Evolutionary conservation across 768 basidiomycete species (phyloP), one percentile per base, ranked within the genome.

Genomic region (Amylocystis lapponica): DNA sequence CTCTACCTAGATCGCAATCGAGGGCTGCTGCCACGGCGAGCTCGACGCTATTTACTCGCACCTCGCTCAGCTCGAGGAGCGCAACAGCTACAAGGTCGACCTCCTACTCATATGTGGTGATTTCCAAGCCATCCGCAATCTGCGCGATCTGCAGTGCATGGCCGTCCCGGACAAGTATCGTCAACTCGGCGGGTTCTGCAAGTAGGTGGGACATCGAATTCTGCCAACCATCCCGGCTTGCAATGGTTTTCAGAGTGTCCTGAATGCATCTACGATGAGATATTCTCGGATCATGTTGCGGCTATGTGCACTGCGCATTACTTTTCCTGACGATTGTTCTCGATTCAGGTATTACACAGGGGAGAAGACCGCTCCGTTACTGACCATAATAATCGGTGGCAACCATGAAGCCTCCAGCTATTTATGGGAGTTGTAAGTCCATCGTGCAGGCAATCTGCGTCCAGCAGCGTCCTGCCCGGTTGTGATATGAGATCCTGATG

Each of bases 381-480:
- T 95, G 60, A 99, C 96, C 0, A 70, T 99, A 11, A 81, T 98
- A 37, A 96, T 98, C 56, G 96, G 96, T 13, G 96, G 96, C 8
- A 98, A 98, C 59, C 96, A 98, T 61, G 96, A 98, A 65, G 91
- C 91, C 2, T 93, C 89, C 17, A 96, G 93, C 53, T 96, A 97
- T 58, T 72, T 98, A 67, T 94, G 90, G 85, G 96, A 99, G 62
- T 65, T 96, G 89, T 91, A 56, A 64, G 86, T 68, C 23, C 27
- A 4, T 17, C 16, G 22, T 8, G n/a, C 22, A 20, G 19, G 25
- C 12, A 23, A 10, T 20, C 22, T 17, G 22, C 23, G 16, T 31
- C 12, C 39, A 29, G 10, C 36, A 8, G 25, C 21, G 10, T 43
- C 27, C 16, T n/a, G 16, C 16, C 23, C 34, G 20, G 19, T 20